Evolutionary conservation across 495 filamentous ascomycete genomes (phyloP).

Genomic region (Penicillium atrosanguineum): DNA sequence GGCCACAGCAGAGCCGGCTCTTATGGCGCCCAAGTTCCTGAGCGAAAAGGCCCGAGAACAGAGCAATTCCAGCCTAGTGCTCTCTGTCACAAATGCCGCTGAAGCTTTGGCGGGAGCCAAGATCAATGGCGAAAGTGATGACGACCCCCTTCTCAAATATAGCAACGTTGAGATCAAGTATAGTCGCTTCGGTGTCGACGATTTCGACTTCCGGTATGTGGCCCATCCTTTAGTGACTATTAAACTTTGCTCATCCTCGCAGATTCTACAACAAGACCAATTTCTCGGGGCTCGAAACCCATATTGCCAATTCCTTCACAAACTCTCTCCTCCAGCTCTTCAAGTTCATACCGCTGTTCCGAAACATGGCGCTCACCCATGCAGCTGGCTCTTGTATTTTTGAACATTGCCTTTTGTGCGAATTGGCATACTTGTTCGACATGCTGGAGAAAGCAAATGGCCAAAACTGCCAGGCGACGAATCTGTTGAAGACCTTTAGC

Average conservation of each 20-base stretch:
- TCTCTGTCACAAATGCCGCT: conserved; percentile 59
- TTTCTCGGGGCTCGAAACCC: conserved; percentile 91
- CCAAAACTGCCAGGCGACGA: conserved; percentile 94
- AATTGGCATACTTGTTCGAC: conserved; percentile 93
- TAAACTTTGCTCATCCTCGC: conserved; percentile 7
- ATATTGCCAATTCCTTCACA: conserved; percentile 93
- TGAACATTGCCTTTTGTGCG: conserved; percentile 85
- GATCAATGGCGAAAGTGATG: conserved; percentile 57
- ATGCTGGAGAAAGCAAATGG: conserved; percentile 96
- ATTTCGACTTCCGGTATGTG: conserved; percentile 92
- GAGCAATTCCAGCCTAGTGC: conserved; percentile 49
- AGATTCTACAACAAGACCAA: conserved; percentile 90
- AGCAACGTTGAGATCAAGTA: conserved; percentile 94
- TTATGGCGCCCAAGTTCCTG: conserved; percentile 79
- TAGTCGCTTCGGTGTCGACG: conserved; percentile 93
- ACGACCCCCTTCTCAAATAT: conserved; percentile 81
- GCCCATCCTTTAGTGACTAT: neutral
- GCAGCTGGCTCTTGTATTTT: conserved; percentile 76
- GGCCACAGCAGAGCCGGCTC: conserved; percentile 47
- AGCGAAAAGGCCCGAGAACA: conserved; percentile 85
- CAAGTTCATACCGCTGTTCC: conserved; percentile 81
- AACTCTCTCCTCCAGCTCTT: conserved; percentile 91
- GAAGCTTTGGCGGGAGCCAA: conserved; percentile 60
- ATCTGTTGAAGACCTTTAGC: conserved; percentile 85
- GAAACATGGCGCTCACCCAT: conserved; percentile 90